Base-by-base conservation (phyloP, 306 rosid species). In the Biancaea sappan region DNA sequence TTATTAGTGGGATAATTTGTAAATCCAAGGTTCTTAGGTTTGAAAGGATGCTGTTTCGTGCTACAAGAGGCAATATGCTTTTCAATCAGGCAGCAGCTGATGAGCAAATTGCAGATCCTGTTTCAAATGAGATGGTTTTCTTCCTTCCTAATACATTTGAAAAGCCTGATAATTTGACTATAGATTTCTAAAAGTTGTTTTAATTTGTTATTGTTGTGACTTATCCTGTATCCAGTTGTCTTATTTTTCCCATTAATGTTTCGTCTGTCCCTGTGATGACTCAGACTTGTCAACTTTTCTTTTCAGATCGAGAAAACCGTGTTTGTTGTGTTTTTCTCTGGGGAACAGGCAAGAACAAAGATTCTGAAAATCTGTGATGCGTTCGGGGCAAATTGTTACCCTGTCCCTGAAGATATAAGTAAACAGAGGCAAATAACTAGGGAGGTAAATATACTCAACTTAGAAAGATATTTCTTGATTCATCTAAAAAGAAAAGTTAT, bases 31-130 rank as follows among this genome's bases (percentile, higher is more conserved):
- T 77, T 83, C 92, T 87, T 47, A 87, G 90, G 77, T 95, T 95
- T 76, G 98, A 95, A 86, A 92, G 99, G 87, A 92, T 95, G 91
- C 57, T 95, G 81, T 92, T 95, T 75, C 99, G 99, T 76, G 93
- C 99, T 65, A 95, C 99, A 26, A 90, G 99, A 84, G 99, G 99
- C 76, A 95, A 95, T 83, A 88, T 95, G 97, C 88, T 95, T 84
- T 95, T 95, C 85, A 95, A 95, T 80, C 99, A 90, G 75, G 97
- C 97, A 44, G 78, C 90, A 35, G 91, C 90, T 51, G 98, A 88
- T 77, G 97, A 87, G 58, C 85, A 82, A 78, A 95, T 92, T 70
- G 83, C 90, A 96, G 98, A 95, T 85, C 99, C 97, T 76, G 78
- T 92, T 77, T 84, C 98, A 68, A 54, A 83, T 70, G 99, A 92